These are phyloP conservation scores for Pythium aristosporum DNA, from an alignment of 352 stramenopile species.

Conservation along the genomic window DNA sequence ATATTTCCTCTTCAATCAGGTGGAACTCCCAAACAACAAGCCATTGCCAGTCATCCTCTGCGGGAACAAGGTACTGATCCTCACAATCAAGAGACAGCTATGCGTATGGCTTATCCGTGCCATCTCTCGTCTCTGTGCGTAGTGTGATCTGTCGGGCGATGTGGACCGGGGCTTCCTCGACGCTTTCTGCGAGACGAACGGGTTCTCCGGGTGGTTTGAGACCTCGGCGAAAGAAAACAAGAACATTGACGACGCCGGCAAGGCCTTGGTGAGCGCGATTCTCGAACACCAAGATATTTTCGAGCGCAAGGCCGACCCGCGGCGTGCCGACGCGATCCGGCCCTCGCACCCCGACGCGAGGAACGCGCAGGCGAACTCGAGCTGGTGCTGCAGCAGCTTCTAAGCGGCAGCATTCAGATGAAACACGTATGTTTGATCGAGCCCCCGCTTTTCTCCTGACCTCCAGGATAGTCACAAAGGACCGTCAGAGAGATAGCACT, in stretches of 20 bases:
- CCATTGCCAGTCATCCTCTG: constrained; percentile 90
- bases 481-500: background rate
- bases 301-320: constrained; percentile 73
- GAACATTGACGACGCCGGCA: constrained; percentile 88
- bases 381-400: constrained; percentile 89
- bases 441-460: background rate
- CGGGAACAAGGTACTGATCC: constrained; percentile 84
- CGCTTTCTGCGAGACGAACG: constrained; percentile 88
- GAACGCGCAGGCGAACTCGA: constrained; percentile 39
- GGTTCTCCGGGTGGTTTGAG: constrained; percentile 91
- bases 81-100: too few species aligned
- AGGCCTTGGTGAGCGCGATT: constrained; percentile 78
- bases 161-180: constrained; percentile 80
- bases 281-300: constrained; percentile 87
- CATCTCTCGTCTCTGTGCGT: background rate
- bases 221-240: constrained; percentile 93
- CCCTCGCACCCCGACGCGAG: constrained; percentile 51
- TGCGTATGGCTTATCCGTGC: background rate
- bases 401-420: constrained; percentile 21
- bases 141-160: constrained; percentile 86
- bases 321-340: constrained; percentile 75
- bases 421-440: background rate
- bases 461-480: background rate
- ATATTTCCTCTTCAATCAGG: constrained; percentile 14
- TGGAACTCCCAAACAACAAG: constrained; percentile 90